These are phyloP conservation scores for Daldinia grandis DNA, from an alignment of 495 filamentous ascomycete genomes.

Conservation along the genomic window DNA sequence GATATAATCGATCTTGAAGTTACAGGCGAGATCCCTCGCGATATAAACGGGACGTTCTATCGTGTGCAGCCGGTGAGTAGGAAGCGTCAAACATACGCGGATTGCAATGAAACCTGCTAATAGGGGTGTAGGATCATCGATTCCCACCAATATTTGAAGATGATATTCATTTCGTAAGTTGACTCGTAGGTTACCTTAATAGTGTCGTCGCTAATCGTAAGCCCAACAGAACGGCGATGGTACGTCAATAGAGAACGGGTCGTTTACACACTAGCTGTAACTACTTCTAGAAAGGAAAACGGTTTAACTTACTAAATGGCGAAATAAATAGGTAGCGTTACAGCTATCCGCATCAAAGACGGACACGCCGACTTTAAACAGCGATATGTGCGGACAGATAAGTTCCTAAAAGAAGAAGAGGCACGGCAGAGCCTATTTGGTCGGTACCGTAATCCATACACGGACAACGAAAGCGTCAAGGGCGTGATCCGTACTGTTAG, in stretches of 20 bases:
- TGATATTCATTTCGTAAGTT: constrained; percentile 57
- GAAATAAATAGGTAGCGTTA: constrained; percentile 52
- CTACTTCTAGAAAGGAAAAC: neutral
- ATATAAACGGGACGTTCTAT: constrained; percentile 64
- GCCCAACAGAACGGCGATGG: constrained; percentile 41
- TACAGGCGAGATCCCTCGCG: constrained; percentile 57
- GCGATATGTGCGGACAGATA: constrained; percentile 63
- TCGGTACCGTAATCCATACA: constrained; percentile 63
- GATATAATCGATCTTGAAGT: constrained; percentile 60
- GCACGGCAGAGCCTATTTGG: constrained; percentile 57
- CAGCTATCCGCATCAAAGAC: constrained; percentile 60
- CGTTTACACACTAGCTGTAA: neutral
- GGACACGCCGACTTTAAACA: constrained; percentile 61
- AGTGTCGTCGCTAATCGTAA: neutral
- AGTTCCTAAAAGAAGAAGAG: constrained; percentile 53
- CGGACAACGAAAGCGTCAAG: constrained; percentile 60
- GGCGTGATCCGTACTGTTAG: constrained; percentile 59
- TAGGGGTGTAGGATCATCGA: constrained; percentile 45
- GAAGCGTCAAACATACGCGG: neutral
- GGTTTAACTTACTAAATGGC: neutral
- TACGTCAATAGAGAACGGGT: constrained; percentile 22
- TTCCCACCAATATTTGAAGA: constrained; percentile 64
- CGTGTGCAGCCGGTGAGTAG: constrained; percentile 57
- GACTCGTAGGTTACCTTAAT: neutral
- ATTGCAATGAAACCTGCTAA: neutral